Percentiles rank a stretch among this genome's conserved stretches.
These are phyloP conservation scores for Starmera quercuum DNA, from an alignment of 805 yeast genomes.

Conservation along the genomic window DNA sequence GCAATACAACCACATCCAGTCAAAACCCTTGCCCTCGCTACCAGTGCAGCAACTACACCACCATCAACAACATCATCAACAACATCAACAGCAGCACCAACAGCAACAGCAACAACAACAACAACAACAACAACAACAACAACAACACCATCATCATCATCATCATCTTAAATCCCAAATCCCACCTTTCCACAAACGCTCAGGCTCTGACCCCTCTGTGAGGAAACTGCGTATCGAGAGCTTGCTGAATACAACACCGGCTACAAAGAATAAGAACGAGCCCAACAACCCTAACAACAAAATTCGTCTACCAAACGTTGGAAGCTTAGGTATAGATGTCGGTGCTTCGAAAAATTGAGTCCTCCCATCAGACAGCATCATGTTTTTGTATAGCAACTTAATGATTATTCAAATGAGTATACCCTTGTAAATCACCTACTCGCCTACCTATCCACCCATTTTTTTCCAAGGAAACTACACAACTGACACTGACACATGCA, in stretches of 20 bases:
- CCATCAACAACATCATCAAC: conserved; percentile 3
- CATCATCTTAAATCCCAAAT: background rate
- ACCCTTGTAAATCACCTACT: too few relatives aligned
- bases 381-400: too few relatives aligned
- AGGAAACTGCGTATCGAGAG: conserved; percentile 13
- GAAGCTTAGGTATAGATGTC: too few relatives aligned
- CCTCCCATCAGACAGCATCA: too few relatives aligned
- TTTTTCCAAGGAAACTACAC: too few relatives aligned
- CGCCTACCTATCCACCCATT: too few relatives aligned
- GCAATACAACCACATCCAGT: background rate
- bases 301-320: too few relatives aligned
- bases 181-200: background rate
- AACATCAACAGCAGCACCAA: background rate
- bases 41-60: background rate
- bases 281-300: too few relatives aligned
- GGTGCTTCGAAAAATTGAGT: too few relatives aligned
- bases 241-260: conserved; percentile 12
- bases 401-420: too few relatives aligned
- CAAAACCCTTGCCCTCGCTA: background rate
- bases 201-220: background rate
- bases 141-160: background rate
- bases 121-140: conserved; percentile 2
- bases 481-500: too few relatives aligned
- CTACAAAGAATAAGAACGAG: too few relatives aligned
- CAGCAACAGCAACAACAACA: conserved; percentile 2